Base-by-base conservation (phyloP, 495 filamentous ascomycete species). In the Podospora fimiseda region DNA sequence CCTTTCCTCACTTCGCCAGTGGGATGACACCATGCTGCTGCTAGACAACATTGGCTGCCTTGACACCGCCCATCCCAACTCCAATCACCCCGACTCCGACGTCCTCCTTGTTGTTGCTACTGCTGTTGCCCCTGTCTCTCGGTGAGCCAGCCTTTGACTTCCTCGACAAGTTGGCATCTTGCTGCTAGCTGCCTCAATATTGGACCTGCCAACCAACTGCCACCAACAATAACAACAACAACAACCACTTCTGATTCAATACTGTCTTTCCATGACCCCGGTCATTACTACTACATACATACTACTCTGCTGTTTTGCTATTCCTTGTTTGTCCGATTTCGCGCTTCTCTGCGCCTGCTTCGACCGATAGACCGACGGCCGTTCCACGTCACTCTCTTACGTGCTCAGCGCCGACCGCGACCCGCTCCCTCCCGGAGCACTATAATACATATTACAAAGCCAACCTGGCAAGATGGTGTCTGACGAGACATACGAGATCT, bases 401-500 rank as follows among this genome's bases (percentile, higher is more conserved):
- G 14, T 13, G 15, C 14, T 13, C 22, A 8, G 5, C 4, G 42
- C 19, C 42, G 4, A 20, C 6, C 42, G 27, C 5, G 27, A 33
- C 27, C 11, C 27, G 5, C 27, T 33, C 11, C 11, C 27, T 33
- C 27, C 27, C 36, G 19, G 23, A 11, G 5, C 18, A n/a, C 5
- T 24, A 46, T 16, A 46, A 36, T 15, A 37, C 40, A 39, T 50
- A 40, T 51, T 30, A 44, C 13, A 27, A 41, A n/a, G 37, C 20
- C 30, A 43, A 36, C 45, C 41, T 45, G 33, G 54, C 33, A 73
- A 60, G 60, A 97, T 97, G 94, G 83, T 95, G 24, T 85, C 90
- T 50, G 93, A 99, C 70, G 85, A 89, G 53, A 80, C 92, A 15
- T 92, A 93, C 72, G 93, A 95, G 64, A 78, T 88, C 55, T 96